phyloP scores from a whole-genome alignment of 2,329 filamentous ascomycete species.

The Didymella glomerata region DNA sequence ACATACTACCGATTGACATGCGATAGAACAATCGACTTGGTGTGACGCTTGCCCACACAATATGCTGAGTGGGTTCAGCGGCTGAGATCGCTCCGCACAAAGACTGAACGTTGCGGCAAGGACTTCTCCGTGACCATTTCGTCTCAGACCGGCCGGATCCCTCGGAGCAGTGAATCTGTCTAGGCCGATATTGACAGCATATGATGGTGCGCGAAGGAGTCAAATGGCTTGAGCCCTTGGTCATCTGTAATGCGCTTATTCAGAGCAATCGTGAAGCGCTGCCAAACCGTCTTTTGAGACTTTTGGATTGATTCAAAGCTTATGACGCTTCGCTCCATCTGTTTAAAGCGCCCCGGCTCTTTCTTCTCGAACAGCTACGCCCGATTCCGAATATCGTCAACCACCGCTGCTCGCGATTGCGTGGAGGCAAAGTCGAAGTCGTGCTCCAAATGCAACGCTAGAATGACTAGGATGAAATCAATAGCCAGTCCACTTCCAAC shows the following conservation, averaged over 20 bases:
- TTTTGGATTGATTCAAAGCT: not conserved
- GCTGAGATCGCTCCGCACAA: not conserved
- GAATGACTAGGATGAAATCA: too few species aligned
- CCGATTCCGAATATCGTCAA: too few species aligned
- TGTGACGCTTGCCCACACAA: not conserved
- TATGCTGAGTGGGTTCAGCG: not conserved
- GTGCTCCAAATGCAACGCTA: too few species aligned
- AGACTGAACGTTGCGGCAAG: not conserved
- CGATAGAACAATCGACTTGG: not conserved
- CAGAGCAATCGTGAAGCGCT: not conserved
- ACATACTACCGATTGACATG: too few species aligned
- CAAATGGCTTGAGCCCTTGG: not conserved
- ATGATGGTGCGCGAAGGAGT: not conserved
- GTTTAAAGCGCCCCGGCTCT: too few species aligned
- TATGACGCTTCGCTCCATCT: too few species aligned
- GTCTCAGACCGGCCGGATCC: too few species aligned
- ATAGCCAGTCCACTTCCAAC: too few species aligned
- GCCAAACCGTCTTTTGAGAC: not conserved
- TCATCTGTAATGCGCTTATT: not conserved
- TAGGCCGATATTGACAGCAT: not conserved
- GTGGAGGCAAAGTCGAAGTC: too few species aligned
- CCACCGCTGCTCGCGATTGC: too few species aligned
- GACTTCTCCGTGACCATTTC: not conserved
- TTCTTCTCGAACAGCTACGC: too few species aligned
- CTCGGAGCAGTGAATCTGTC: not conserved